Evolutionary conservation across 2,329 filamentous ascomycete species (phyloP), one percentile per base, ranked within the genome.

Genomic region (Penicillium sp.): DNA sequence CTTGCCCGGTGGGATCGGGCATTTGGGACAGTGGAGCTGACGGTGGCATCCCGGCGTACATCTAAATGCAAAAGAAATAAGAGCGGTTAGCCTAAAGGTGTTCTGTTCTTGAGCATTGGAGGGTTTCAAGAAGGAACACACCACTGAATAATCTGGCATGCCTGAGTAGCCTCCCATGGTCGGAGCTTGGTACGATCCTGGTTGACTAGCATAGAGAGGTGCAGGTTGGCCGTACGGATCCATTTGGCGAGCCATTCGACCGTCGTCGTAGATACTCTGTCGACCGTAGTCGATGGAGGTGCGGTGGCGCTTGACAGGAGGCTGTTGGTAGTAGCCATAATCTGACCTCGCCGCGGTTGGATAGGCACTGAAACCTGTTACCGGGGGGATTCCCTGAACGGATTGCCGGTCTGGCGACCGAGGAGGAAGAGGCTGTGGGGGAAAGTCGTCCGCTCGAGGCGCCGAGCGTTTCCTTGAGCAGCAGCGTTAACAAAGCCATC

Each of bases 271-370:
- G 23, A 75, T 61, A 39, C 60, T 60, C 51, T 71, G 66, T 11
- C 63, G 64, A 16, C 71, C 70, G 60, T 70, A 70, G 34, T 75
- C 74, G 9, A 75, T 63, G 3, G 74, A 75, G 14, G 73, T 75
- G 21, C 74, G 72, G 53, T 72, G 67, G 18, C 74, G 72, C 54
- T 76, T 76, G 39, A 69, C 64, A 2, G 74, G 61, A 24, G 52
- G 67, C 24, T 59, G 62, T 6, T 64, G 64, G 44, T 73, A 72
- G 48, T 72, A 73, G 13, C 61, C 52, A 46, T 75, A 76, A 42
- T 76, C 74, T 55, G 69, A 56, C 50, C 54, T 58, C 18, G 70
- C 39, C 24, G 69, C 48, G 28, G 42, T n/a, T 29, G 72, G 67
- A 55, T 75, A 75, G 5, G 66, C 67, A 19, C 61, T 52, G 49